These are phyloP conservation scores for Cutaneotrichosporon sp. DNA, from an alignment of 1,284 basidiomycete genomes.

Conservation along the genomic window DNA sequence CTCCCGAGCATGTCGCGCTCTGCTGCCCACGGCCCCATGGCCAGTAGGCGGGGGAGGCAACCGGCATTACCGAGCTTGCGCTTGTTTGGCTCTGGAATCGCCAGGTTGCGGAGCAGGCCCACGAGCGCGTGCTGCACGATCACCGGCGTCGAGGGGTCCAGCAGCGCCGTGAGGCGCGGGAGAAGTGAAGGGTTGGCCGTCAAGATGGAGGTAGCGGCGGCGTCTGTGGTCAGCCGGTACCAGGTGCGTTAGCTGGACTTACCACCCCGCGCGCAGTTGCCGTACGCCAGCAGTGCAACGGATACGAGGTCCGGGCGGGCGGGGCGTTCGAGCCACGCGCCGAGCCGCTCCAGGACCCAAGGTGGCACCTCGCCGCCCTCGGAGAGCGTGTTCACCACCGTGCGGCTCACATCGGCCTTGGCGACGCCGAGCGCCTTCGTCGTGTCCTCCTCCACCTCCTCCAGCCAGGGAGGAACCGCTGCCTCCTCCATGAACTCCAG, in stretches of 20 bases:
- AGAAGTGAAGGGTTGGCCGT: conserved; percentile 11
- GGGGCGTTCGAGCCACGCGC: conserved; percentile 65
- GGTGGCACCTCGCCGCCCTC: conserved; percentile 68
- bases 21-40: conserved; percentile 71
- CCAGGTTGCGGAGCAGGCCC: conserved; percentile 79
- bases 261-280: conserved; percentile 65
- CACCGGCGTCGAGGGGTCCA: conserved; percentile 61
- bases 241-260: conserved; percentile 34
- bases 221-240: conserved; percentile 15
- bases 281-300: conserved; percentile 55
- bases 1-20: conserved; percentile 75
- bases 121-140: conserved; percentile 82
- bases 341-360: conserved; percentile 70
- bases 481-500: conserved; percentile 31
- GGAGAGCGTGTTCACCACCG: conserved; percentile 72
- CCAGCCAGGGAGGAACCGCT: conserved; percentile 8
- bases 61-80: conserved; percentile 63
- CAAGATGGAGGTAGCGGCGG: conserved; percentile 7
- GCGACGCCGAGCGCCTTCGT: conserved; percentile 68
- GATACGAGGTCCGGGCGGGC: conserved; percentile 54
- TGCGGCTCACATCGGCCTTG: conserved; percentile 80
- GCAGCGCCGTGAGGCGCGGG: conserved; percentile 56
- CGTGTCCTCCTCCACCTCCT: conserved; percentile 6
- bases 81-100: conserved; percentile 68
- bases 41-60: conserved; percentile 64